These are phyloP conservation scores for Eutrema heterophyllum DNA, from an alignment of 345 rosid genomes.

Conservation along the genomic window DNA sequence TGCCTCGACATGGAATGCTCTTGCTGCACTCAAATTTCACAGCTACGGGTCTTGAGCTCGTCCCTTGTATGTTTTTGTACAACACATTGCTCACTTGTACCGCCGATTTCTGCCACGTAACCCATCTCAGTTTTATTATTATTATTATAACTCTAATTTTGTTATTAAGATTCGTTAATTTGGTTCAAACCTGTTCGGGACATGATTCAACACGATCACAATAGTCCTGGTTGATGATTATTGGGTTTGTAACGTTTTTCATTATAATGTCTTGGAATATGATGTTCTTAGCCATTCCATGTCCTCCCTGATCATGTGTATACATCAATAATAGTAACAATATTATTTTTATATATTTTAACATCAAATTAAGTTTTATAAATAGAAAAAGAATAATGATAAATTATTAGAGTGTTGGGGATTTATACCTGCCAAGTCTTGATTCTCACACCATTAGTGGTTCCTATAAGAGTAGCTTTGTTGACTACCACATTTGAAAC, in stretches of 20 bases:
- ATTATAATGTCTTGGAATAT: slow-evolving; percentile 53
- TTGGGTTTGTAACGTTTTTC: slow-evolving; percentile 74
- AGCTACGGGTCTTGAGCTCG: slow-evolving; percentile 62
- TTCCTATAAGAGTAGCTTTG: slow-evolving; percentile 60
- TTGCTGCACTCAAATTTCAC: slow-evolving; percentile 61
- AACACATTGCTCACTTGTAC: slow-evolving; percentile 67
- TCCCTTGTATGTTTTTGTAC: slow-evolving; percentile 70
- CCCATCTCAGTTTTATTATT: neutral
- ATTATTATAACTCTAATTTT: neutral
- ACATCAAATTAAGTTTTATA: neutral
- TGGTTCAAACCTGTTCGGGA: slow-evolving; percentile 45
- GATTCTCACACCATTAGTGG: slow-evolving; percentile 79
- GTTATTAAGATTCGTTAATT: neutral
- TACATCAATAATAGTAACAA: neutral
- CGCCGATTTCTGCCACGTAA: slow-evolving; percentile 49
- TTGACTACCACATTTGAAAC: slow-evolving; percentile 74
- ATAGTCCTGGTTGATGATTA: slow-evolving; percentile 74
- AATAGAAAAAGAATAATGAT: neutral
- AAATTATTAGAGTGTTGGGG: neutral
- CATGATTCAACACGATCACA: slow-evolving; percentile 60
- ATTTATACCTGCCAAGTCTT: slow-evolving; percentile 94
- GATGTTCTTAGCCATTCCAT: slow-evolving; percentile 65
- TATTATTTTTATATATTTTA: neutral
- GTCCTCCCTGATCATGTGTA: slow-evolving; percentile 60
- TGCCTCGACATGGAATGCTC: slow-evolving; percentile 50